Conservation (phyloP, 2,329 filamentous ascomycete species). For the Chrysoporthe cubensis region DNA sequence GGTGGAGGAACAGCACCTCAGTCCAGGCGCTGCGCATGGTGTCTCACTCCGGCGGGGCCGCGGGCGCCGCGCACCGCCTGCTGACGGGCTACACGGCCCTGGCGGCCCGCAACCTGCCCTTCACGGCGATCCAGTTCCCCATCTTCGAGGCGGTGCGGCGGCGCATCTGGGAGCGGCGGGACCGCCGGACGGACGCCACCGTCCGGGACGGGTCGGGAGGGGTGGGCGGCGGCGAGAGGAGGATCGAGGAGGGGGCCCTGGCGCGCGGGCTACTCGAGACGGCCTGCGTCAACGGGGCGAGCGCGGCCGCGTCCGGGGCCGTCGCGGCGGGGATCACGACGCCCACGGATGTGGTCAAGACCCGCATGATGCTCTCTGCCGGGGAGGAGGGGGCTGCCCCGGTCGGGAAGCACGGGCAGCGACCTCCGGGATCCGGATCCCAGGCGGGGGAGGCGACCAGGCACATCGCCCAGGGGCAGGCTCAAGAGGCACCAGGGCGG, state of each 20-base stretch:
- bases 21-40: slow-evolving; percentile 53
- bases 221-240: slow-evolving; percentile 39
- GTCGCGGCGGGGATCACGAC: slow-evolving; percentile 82
- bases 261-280: slow-evolving; percentile 61
- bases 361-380: slow-evolving; percentile 79
- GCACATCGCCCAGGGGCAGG: slow-evolving; percentile 34
- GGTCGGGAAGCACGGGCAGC: slow-evolving; percentile 25
- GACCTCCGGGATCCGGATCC: background rate
- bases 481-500: slow-evolving; percentile 38
- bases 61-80: slow-evolving; percentile 58
- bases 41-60: slow-evolving; percentile 48
- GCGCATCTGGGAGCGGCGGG: slow-evolving; percentile 49
- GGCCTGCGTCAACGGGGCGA: slow-evolving; percentile 70
- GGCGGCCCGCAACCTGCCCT: slow-evolving; percentile 81
- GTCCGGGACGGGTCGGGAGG: slow-evolving; percentile 32
- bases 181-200: slow-evolving; percentile 23
- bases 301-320: slow-evolving; percentile 74
- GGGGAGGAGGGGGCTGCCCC: slow-evolving; percentile 38
- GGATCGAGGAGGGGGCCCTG: slow-evolving; percentile 21
- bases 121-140: slow-evolving; percentile 87
- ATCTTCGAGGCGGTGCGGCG: slow-evolving; percentile 75
- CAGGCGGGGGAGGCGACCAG: slow-evolving; percentile 33
- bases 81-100: slow-evolving; percentile 79
- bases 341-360: slow-evolving; percentile 88
- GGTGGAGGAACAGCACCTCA: slow-evolving; percentile 45